Conservation (phyloP, 2,329 filamentous ascomycete genomes). For the Cadophora sp. region DNA sequence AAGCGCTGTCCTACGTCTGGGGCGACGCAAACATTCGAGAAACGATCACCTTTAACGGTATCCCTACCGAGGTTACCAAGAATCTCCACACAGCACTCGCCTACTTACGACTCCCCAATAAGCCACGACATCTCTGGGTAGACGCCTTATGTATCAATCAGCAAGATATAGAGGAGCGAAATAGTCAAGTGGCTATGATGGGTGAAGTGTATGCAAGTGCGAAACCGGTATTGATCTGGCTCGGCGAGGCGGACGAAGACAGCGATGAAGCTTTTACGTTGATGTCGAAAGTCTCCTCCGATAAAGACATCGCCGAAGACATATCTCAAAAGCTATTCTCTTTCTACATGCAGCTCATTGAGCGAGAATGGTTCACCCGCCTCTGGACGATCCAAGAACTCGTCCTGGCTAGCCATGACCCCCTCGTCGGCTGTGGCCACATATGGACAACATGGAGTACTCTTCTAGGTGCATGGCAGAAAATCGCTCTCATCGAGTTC, state of each 20-base stretch:
- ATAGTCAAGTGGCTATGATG: neutral
- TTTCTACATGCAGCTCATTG: neutral
- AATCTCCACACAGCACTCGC: conserved; percentile 11
- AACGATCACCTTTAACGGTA: conserved; percentile 13
- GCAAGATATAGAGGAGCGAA: neutral
- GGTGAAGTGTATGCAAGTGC: neutral
- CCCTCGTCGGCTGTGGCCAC: neutral
- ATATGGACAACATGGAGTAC: conserved; percentile 2
- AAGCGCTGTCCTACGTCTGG: conserved; percentile 26
- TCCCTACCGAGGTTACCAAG: conserved; percentile 15
- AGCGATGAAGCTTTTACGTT: conserved; percentile 2
- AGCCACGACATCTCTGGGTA: conserved; percentile 15
- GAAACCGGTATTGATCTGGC: conserved; percentile 1
- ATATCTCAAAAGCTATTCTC: neutral
- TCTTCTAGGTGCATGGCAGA: neutral
- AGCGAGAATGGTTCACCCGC: neutral
- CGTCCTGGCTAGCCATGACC: neutral
- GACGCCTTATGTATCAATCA: conserved; percentile 22
- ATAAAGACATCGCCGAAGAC: neutral
- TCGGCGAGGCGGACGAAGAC: neutral
- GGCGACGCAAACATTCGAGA: conserved; percentile 17
- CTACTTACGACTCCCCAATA: neutral
- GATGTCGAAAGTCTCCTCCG: neutral
- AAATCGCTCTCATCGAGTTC: neutral
- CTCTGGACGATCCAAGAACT: conserved; percentile 7